Evolutionary conservation across 768 basidiomycete species (phyloP), one percentile per base, ranked within the genome.

Genomic region (Hygrocybe coccinea): DNA sequence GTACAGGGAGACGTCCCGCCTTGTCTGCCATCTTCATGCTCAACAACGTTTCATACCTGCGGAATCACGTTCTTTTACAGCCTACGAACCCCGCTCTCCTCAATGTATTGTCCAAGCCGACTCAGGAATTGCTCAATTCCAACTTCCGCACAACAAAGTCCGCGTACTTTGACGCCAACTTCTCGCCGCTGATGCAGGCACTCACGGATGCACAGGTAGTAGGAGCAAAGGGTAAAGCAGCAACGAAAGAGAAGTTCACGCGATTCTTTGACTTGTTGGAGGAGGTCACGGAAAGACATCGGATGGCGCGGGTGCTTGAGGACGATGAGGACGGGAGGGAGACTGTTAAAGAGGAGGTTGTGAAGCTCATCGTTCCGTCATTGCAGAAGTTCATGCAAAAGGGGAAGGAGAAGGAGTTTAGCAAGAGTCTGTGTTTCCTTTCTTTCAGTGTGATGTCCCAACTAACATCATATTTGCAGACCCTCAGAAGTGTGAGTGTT

Each of bases 101-200:
- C 14, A 65, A 75, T 8, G 67, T 89, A 11, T 69, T 92, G 36
- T 82, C 87, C 11, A 78, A 78, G 25, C 78, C 83, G 1, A 78
- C 87, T 0, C 72, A 79, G 44, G 86, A 89, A 19, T 60, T 76
- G 17, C 75, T 93, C 25, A 79, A 81, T 57, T 85, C 84, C 5
- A 83, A 81, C 56, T 89, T 84, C 72, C 83, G 89, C 36, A 90
- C 84, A 0, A 86, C 90, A 41, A 91, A 91, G 68, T 87, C 89
- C 8, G 85, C 77, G 3, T 93, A 93, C 69, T 90, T 90, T 57
- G 90, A 91, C 58, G 76, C 86, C 21, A 92, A 90, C 69, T 91
- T 87, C 67, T 83, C 85, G 6, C 85, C 87, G 10, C 71, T 92
- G 49, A 82, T 92, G 74, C 86, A 88, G 69, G 76, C 69, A 65